phyloP scores from a whole-genome alignment of 345 rosid genomes.

The Trapa bicornis region DNA sequence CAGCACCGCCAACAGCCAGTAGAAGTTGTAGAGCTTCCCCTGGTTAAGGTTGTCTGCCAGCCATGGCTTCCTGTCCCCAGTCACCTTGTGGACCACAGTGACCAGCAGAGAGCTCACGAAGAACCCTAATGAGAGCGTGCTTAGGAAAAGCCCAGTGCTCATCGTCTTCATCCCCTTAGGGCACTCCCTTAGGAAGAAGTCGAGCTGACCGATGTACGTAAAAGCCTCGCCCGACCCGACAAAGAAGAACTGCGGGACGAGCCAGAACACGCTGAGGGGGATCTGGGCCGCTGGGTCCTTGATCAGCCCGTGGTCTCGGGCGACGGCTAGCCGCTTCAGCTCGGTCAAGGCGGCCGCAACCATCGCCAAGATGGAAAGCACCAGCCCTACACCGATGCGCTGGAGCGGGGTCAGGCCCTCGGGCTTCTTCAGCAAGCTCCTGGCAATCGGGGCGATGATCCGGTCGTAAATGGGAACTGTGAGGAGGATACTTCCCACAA shows the following conservation, averaged over 20 bases:
- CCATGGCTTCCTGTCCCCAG: slow-evolving; percentile 49
- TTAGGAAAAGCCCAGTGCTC: slow-evolving; percentile 83
- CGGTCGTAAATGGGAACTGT: slow-evolving; percentile 80
- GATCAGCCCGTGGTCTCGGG: slow-evolving; percentile 28
- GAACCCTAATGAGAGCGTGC: slow-evolving; percentile 84
- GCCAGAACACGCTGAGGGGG: slow-evolving; percentile 70
- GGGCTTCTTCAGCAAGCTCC: slow-evolving; percentile 42
- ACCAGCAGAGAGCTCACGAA: slow-evolving; percentile 72
- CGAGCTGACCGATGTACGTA: slow-evolving; percentile 75
- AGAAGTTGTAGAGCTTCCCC: slow-evolving; percentile 73
- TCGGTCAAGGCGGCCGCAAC: slow-evolving; percentile 60
- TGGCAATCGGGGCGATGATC: slow-evolving; percentile 38
- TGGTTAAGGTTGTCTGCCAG: slow-evolving; percentile 67
- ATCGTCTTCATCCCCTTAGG: slow-evolving; percentile 99
- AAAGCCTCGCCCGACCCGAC: slow-evolving; percentile 92
- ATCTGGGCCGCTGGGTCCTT: slow-evolving; percentile 29
- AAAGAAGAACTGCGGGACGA: slow-evolving; percentile 67
- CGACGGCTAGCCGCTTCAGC: slow-evolving; percentile 41
- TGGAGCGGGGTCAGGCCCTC: slow-evolving; percentile 78
- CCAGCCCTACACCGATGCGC: slow-evolving; percentile 64
- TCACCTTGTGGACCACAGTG: slow-evolving; percentile 56
- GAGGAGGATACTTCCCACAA: slow-evolving; percentile 70
- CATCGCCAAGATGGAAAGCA: slow-evolving; percentile 54
- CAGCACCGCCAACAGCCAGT: slow-evolving; percentile 67
- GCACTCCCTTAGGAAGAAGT: slow-evolving; percentile 87